Conservation (phyloP, 768 basidiomycete genomes). For the Lactarius trivialis region DNA sequence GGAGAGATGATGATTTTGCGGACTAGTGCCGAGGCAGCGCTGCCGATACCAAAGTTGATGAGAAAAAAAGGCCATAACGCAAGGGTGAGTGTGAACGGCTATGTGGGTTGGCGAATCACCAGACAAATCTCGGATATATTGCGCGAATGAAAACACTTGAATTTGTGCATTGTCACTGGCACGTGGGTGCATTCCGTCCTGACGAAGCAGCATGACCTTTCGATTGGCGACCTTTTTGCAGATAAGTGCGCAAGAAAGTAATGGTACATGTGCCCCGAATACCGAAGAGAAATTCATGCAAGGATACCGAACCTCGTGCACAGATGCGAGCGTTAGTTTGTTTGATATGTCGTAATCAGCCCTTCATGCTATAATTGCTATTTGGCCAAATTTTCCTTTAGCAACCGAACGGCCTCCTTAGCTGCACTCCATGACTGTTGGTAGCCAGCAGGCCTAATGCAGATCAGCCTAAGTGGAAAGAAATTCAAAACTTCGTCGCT, state of each 20-base stretch:
- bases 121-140: not conserved
- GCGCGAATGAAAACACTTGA: not conserved
- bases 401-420: slow-evolving; percentile 23
- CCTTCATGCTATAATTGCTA: not conserved
- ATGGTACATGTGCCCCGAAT: not conserved
- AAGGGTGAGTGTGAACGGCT: not conserved
- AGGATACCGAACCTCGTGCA: not conserved
- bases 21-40: not conserved
- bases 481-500: slow-evolving; percentile 24
- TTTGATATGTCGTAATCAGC: not conserved
- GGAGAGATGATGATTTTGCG: not conserved
- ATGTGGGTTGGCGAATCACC: not conserved
- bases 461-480: not conserved
- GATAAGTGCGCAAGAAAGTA: not conserved
- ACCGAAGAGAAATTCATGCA: not conserved
- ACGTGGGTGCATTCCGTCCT: not conserved
- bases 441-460: slow-evolving; percentile 27
- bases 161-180: not conserved
- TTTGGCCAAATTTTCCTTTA: slow-evolving; percentile 19
- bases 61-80: not conserved
- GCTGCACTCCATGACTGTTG: slow-evolving; percentile 30
- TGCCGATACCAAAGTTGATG: not conserved
- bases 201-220: not conserved
- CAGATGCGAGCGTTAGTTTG: not conserved
- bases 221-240: not conserved